A percentile compares a stretch with the other conserved stretches of the same genome.
phyloP scores from a whole-genome alignment of 805 yeast genomes.

The Pichia nakasei region DNA sequence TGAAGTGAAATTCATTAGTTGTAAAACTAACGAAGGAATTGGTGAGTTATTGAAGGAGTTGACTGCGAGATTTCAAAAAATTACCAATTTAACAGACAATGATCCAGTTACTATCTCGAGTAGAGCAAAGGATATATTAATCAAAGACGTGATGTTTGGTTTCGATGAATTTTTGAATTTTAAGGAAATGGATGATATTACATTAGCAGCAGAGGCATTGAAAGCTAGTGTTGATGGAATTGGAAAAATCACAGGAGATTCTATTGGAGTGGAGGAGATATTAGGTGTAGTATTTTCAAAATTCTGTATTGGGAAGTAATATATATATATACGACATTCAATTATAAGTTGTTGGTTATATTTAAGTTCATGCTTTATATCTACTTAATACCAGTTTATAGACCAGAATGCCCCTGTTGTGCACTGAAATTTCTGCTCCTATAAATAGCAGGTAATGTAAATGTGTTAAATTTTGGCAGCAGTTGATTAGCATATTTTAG shows the following conservation, averaged over 20 bases:
- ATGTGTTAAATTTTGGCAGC: background rate
- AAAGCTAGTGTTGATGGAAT: slow-evolving; percentile 73
- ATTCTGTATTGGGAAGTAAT: slow-evolving; percentile 91
- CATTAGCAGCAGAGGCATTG: slow-evolving; percentile 71
- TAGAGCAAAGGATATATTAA: slow-evolving; percentile 65
- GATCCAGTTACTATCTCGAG: slow-evolving; percentile 69
- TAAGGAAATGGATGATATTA: slow-evolving; percentile 55
- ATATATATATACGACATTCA: no score
- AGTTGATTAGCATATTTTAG: background rate
- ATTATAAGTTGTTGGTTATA: no score
- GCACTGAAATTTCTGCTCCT: background rate
- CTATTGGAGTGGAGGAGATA: slow-evolving; percentile 83
- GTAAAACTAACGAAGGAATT: slow-evolving; percentile 48
- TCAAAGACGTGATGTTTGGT: slow-evolving; percentile 70
- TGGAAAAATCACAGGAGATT: slow-evolving; percentile 86
- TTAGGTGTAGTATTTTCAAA: slow-evolving; percentile 84
- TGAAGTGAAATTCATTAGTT: slow-evolving; percentile 44
- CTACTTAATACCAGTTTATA: no score
- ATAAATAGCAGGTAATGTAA: background rate
- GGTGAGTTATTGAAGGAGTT: slow-evolving; percentile 34
- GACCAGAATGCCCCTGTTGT: background rate
- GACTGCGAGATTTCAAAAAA: slow-evolving; percentile 34
- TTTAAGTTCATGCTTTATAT: no score
- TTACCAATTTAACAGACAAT: slow-evolving; percentile 41
- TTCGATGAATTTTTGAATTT: slow-evolving; percentile 51